Base-by-base conservation (phyloP, 768 basidiomycete species). In the Suillus ampliporus region DNA sequence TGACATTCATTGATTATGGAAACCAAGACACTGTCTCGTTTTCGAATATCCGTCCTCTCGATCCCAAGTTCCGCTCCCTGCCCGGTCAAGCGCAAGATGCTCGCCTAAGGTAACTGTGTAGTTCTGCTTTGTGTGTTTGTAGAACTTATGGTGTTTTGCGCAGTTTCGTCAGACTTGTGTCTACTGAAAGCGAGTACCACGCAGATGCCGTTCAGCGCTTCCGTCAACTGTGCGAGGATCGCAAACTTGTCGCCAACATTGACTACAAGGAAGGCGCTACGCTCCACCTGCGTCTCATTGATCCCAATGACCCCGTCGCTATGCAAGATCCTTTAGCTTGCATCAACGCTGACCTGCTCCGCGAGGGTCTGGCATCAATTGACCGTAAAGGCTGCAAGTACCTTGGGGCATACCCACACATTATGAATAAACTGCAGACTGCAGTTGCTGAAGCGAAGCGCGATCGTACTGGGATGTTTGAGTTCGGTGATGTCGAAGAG, bases 11-110 rank as follows among this genome's bases (percentile, higher is more conserved):
- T 68, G 91, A 94, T 74, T 94, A 97, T 71, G 97, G 97, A 37
- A 99, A 99, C 76, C 92, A 95, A 75, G 95, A 97, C 71, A 91
- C 84, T 2, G 81, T 98, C 13, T 77, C 89, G 5, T 98, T 94
- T 76, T 78, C 85, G n/a, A 81, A 89, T 66, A 88, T 97, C 64
- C 86, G 97, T 26, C 95, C 96, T 4, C 84, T 99, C 53, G 96
- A 98, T 68, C 78, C 88, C 26, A 90, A 90, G 73, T 99, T 99
- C 86, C 91, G 92, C 67, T 83, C 89, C 10, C 83, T 99, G 10
- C 89, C 94, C 35, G 92, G 94, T 23, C 96, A 99, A 76, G 97
- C 97, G 9, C 93, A 94, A 62, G 97, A 99, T 46, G 96, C 97
- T 28, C 90, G 94, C 37, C 83, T 97, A 57, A 94, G 91, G 92